Evolutionary conservation across 768 basidiomycete genomes (phyloP), one percentile per base, ranked within the genome.

Genomic region (Lactarius sanguifluus): DNA sequence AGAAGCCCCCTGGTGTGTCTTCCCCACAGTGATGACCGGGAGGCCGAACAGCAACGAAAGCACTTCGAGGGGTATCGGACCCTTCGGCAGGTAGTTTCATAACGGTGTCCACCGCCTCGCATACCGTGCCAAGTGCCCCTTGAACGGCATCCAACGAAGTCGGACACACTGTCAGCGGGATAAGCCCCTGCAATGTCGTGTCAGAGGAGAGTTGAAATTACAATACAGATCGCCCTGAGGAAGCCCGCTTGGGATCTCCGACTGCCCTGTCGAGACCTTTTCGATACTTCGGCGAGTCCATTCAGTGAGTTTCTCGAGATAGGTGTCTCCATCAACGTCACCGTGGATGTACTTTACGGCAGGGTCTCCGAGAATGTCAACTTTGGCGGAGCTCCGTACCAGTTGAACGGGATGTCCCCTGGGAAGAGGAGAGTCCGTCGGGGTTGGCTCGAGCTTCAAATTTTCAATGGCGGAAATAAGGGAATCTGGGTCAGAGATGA

Each of bases 21-120:
- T 95, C 94, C 2, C 92, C 92, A 72, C 95, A 96, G 71, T 98
- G 95, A 79, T 97, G 95, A 1, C 96, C 96, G 0, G 96, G 96
- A 0, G 95, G 96, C 59, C 96, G 79, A 23, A 97, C 83, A 0
- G 87, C 89, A 12, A 92, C 93, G 75, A 98, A 98, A 0, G 91
- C 92, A 9, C 77, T 71, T 0, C 57, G 64, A 8, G 59, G 58
- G 2, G 70, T 34, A 13, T 62, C 32, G 5, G 59, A 38, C 18
- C 64, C 57, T 10, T 59, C 23, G 8, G 16, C 23, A 6, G 61
- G 38, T 6, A 45, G 30, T 23, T 61, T 54, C 12, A 88, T 69
- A 18, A 94, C 83, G 1, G 75, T 76, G 64, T 98, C 94, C 0
- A 98, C 89, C 0, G 94, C 94, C 76, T 96, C 89, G 75, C 92